Evolutionary conservation across 2,329 filamentous ascomycete genomes (phyloP).

Genomic region (Nigrograna mackinnonii): DNA sequence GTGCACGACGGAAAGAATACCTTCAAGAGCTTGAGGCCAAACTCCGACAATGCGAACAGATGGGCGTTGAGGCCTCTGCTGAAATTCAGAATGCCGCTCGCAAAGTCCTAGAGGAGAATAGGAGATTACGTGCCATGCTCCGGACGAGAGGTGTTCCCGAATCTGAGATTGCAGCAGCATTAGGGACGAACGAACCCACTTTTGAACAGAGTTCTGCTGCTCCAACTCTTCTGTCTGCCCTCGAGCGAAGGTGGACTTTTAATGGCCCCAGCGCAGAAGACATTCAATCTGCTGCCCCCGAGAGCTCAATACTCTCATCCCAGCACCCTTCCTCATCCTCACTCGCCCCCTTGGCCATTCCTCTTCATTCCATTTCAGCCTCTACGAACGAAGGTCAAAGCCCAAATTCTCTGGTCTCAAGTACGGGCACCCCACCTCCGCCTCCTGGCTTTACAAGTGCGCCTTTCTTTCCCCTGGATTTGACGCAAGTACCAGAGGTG

Average conservation of each 20-base stretch:
- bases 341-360: slow-evolving; percentile 23
- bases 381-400: slow-evolving; percentile 31
- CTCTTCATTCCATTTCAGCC: slow-evolving; percentile 21
- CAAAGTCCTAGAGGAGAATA: slow-evolving; percentile 71
- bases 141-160: slow-evolving; percentile 61
- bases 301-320: slow-evolving; percentile 14
- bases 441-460: slow-evolving; percentile 20
- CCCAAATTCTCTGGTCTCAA: slow-evolving; percentile 35
- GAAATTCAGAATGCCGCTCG: slow-evolving; percentile 73
- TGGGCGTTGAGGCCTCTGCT: slow-evolving; percentile 69
- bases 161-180: slow-evolving; percentile 50
- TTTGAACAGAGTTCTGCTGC: slow-evolving; percentile 32
- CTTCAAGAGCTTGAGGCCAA: slow-evolving; percentile 70
- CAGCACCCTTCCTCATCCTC: slow-evolving; percentile 14
- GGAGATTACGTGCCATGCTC: slow-evolving; percentile 63
- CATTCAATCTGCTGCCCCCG: slow-evolving; percentile 15
- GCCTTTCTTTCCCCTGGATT: slow-evolving; percentile 22
- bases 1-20: slow-evolving; percentile 74
- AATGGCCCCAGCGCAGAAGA: slow-evolving; percentile 12
- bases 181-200: slow-evolving; percentile 24
- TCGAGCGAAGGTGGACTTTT: slow-evolving; percentile 31
- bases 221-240: slow-evolving; percentile 30
- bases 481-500: slow-evolving; percentile 22
- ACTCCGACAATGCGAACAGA: slow-evolving; percentile 64
- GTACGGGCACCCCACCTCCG: slow-evolving; percentile 27